phyloP scores from a whole-genome alignment of 176 grass and related monocot species.

The Themeda triandra region DNA sequence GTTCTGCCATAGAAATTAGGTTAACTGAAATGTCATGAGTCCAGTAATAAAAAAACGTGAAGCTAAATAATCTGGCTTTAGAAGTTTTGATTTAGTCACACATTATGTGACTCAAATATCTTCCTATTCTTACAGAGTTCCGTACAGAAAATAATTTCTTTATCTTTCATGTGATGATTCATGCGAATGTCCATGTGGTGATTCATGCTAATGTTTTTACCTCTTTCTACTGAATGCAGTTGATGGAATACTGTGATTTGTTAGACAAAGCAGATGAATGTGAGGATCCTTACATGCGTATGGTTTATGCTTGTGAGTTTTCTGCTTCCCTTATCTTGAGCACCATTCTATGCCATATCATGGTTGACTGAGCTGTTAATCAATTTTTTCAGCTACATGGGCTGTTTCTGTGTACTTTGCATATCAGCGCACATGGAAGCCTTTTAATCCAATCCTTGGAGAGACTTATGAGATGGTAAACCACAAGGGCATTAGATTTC shows the following conservation, averaged over 20 bases:
- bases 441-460: slow-evolving; percentile 97
- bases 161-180: slow-evolving; percentile 12
- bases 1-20: background rate
- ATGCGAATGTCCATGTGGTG: slow-evolving; percentile 10
- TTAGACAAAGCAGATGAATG: slow-evolving; percentile 97
- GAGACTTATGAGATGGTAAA: slow-evolving; percentile 95
- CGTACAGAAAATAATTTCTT: background rate
- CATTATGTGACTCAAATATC: background rate
- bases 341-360: slow-evolving; percentile 1
- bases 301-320: slow-evolving; percentile 87
- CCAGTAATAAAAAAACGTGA: slow-evolving; percentile 12
- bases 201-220: slow-evolving; percentile 22
- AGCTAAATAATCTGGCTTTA: background rate
- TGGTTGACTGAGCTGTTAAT: slow-evolving; percentile 26
- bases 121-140: background rate
- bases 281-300: slow-evolving; percentile 87
- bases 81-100: background rate
- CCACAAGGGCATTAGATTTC: slow-evolving; percentile 78
- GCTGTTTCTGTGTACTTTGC: slow-evolving; percentile 81
- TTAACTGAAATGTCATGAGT: background rate
- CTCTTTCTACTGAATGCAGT: slow-evolving; percentile 34
- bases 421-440: slow-evolving; percentile 88
- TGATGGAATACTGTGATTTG: slow-evolving; percentile 94
- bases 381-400: slow-evolving; percentile 79
- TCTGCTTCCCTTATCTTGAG: slow-evolving; percentile 2